Base-by-base conservation (phyloP, 805 yeast species). In the Candida peoriensis region DNA sequence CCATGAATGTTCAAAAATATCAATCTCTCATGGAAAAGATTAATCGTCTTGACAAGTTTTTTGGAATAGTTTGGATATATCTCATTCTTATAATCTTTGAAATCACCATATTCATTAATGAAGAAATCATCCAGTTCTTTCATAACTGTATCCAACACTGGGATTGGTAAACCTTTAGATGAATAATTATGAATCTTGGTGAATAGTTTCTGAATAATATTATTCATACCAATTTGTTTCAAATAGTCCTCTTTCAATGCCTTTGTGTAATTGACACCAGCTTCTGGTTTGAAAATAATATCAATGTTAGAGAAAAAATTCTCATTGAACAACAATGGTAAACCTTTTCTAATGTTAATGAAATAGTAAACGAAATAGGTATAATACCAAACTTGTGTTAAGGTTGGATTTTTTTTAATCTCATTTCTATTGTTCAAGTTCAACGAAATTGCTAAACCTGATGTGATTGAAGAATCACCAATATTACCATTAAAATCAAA, bases 231-330 rank as follows among this genome's bases (percentile, higher is more conserved):
- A 15, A 28, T 33, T 32, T 39, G 43, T 12, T 30, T 27, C 4
- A 8, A 20, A 19, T 34, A 38, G 20, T 33, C 35, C 8, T 24
- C 37, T 9, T 23, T 12, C 5, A 39, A 9, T 5, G 32, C 19
- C 23, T 34, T 23, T 18, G 20, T 32, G 17, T 23, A 13, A 12
- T 30, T 28, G 11, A 19, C 11, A 8, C 34, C 35, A 4, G 24
- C 16, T 14, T 24, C 29, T 13, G 34, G 28, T 15, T 36, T 36
- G 24, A 33, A 32, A 3, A 37, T 13, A 14, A 26, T 17, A 3
- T 44, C 46, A 20, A 42, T n/a, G 23, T 44, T 35, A n/a, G n/a
- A n/a, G 35, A 41, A 46, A 30, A 35, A 39, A 8, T 48, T 50
- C 11, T 44, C 41, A 9, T 29, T 36, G 20, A 41, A 24, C n/a